These are phyloP conservation scores for Aspergillus sergii DNA, from an alignment of 2,329 filamentous ascomycete genomes.

Conservation along the genomic window DNA sequence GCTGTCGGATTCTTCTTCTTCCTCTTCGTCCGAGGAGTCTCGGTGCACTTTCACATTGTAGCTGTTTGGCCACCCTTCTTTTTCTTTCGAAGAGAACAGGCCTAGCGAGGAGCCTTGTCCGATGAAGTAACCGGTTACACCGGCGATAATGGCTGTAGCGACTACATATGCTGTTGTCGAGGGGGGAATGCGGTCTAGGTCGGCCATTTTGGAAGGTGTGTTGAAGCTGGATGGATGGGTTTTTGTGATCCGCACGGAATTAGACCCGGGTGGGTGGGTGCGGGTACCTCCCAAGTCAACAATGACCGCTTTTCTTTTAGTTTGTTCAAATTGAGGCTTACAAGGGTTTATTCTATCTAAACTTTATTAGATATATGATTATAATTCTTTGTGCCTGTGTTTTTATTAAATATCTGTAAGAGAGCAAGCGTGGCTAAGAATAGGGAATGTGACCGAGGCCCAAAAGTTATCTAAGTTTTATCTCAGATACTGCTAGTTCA, in stretches of 20 bases:
- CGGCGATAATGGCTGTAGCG: conserved; percentile 72
- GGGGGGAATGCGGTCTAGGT: conserved; percentile 48
- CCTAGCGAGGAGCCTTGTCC: conserved; percentile 69
- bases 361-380: not conserved
- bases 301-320: not conserved
- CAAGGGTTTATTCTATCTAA: not conserved
- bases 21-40: conserved; percentile 46
- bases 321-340: no score
- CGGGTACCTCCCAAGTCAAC: not conserved
- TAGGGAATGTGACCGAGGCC: conserved; percentile 6
- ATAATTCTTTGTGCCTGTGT: not conserved
- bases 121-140: conserved; percentile 75
- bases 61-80: conserved; percentile 57
- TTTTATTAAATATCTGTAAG: conserved; percentile 4
- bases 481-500: conserved; percentile 22
- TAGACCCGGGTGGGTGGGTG: not conserved
- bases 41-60: conserved; percentile 52
- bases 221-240: not conserved
- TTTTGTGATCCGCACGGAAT: not conserved
- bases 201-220: conserved; percentile 31
- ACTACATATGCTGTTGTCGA: conserved; percentile 65
- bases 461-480: conserved; percentile 18
- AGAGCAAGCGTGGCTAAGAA: not conserved
- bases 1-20: conserved; percentile 65
- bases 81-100: conserved; percentile 61